Base-by-base conservation (phyloP, 495 filamentous ascomycete genomes). In the Podospora sp. region DNA sequence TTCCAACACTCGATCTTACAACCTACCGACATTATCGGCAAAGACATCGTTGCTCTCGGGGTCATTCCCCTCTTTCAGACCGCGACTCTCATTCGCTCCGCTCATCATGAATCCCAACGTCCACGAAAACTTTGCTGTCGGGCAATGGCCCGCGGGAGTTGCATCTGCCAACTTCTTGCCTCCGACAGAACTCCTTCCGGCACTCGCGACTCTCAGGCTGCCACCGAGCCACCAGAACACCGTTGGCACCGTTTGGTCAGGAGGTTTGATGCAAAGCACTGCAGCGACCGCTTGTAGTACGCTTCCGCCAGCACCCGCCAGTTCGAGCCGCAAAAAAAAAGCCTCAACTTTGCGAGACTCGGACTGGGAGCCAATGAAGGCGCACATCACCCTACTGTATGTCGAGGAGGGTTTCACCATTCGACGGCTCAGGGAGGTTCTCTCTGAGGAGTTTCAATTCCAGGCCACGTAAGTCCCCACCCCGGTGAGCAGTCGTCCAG, bases 241-340 rank as follows among this genome's bases (percentile, higher is more conserved):
- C n/a, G 20, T n/a, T 24, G 16, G 4, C 25, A 3, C 29, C 4
- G 56, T 2, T 24, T 33, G n/a, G 16, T 14, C 40, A 46, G 33
- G 6, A 36, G 12, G 33, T 12, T 36, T 5, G 50, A 18, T 18
- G n/a, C 52, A 55, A 14, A 55, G 2, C 52, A 9, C 2, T 12
- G n/a, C 52, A 55, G 20, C 56, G 33, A 18, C 56, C 3, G 8
- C 56, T n/a, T 59, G 6, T 16, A 16, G 24, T 5, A 26, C 29
- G n/a, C 56, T 24, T 27, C 56, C 56, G 14, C 25, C 56, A 20
- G 14, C 25, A 9, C 5, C 56, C 24, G 27, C 56, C 25, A 20
- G n/a, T 29, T 22, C 27, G 33, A 59, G 56, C 27, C 56, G 56
- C 27, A 59, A 59, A 59, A 59, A 18, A 59, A 59, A 59, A 16